Conservation (phyloP, 176 grass and related monocot genomes). For the Stipa capillata region DNA sequence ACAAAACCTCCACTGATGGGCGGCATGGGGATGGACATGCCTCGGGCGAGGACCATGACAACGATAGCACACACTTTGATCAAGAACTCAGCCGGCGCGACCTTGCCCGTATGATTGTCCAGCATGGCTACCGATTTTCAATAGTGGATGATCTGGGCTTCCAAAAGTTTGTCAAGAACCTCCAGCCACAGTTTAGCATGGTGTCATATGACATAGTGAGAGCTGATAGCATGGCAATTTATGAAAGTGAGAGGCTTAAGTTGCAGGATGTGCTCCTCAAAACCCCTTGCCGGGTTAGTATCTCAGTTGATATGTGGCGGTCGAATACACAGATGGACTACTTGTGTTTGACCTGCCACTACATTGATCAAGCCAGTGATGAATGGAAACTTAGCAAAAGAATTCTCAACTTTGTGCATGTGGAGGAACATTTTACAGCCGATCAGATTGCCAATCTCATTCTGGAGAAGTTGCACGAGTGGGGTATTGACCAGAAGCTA, state of each 20-base stretch:
- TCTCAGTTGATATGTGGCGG: conserved; percentile 85
- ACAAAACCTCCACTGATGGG: conserved; percentile 28
- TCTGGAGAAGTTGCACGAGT: conserved; percentile 63
- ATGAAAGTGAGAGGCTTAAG: conserved; percentile 59
- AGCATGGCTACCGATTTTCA: conserved; percentile 86
- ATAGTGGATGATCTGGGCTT: conserved; percentile 91
- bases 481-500: conserved; percentile 76
- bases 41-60: conserved; percentile 30
- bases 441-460: conserved; percentile 56
- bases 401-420: conserved; percentile 78
- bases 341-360: conserved; percentile 88
- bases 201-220: conserved; percentile 62
- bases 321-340: conserved; percentile 66
- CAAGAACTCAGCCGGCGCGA: conserved; percentile 80
- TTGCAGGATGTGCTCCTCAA: conserved; percentile 58
- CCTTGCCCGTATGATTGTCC: conserved; percentile 81
- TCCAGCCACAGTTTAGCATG: conserved; percentile 94
- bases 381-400: conserved; percentile 94
- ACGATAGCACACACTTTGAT: conserved; percentile 51
- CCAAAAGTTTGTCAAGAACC: conserved; percentile 76
- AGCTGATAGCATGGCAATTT: conserved; percentile 92
- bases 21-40: conserved; percentile 28
- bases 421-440: conserved; percentile 39
- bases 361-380: conserved; percentile 56
- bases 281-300: conserved; percentile 54